A percentile compares a stretch with the other conserved stretches of the same genome.
Evolutionary conservation across 1,139 yeast genomes (phyloP).

Genomic region (Meyerozyma elateridarum): DNA sequence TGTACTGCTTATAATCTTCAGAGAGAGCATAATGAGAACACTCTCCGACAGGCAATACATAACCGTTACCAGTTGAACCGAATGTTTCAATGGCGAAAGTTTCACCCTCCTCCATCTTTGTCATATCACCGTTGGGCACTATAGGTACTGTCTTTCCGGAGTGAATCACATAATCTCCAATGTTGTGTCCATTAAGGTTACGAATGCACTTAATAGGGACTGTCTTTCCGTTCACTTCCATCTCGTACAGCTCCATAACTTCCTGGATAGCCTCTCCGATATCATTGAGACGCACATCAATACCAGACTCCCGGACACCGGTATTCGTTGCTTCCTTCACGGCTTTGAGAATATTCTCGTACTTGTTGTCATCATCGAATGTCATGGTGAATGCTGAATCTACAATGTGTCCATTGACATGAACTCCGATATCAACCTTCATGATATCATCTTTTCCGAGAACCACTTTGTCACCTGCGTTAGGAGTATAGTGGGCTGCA

Average conservation of each 20-base stretch:
- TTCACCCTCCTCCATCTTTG: constrained; percentile 99
- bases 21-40: constrained; percentile 86
- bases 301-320: constrained; percentile 90
- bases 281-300: constrained; percentile 91
- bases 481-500: constrained; percentile 98
- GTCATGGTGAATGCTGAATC: constrained; percentile 95
- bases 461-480: constrained; percentile 84
- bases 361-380: constrained; percentile 65
- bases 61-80: constrained; percentile 94
- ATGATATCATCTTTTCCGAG: constrained; percentile 83
- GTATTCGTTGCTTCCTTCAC: constrained; percentile 92
- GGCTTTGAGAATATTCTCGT: constrained; percentile 74
- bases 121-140: constrained; percentile 85
- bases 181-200: constrained; percentile 92
- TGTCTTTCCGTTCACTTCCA: constrained; percentile 82
- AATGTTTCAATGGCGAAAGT: constrained; percentile 97
- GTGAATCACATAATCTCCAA: constrained; percentile 78
- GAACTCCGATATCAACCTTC: constrained; percentile 97
- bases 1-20: constrained; percentile 37
- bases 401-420: constrained; percentile 90
- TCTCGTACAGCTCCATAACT: constrained; percentile 94
- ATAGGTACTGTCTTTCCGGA: constrained; percentile 97
- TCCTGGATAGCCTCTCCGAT: constrained; percentile 96
- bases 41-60: constrained; percentile 83
- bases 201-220: constrained; percentile 85